Percentiles rank a stretch among this genome's conserved stretches.
Conservation (phyloP, 495 filamentous ascomycete species). For the Corynascus novoguineensis region DNA sequence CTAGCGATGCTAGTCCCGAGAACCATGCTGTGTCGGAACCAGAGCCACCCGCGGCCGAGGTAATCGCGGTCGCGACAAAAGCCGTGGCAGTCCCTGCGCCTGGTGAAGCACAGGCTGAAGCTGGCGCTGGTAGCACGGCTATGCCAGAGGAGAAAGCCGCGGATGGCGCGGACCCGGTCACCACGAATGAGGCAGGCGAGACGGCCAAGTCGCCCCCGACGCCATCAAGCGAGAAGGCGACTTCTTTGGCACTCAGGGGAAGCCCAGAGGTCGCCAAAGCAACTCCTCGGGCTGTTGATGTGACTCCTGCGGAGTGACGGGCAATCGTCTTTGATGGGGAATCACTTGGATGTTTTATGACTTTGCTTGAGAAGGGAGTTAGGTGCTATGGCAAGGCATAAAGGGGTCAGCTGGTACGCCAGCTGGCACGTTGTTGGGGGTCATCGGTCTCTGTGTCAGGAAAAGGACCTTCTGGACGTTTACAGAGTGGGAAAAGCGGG, state of each 20-base stretch:
- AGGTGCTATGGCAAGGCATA: constrained; percentile 5
- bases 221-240: constrained; percentile 29
- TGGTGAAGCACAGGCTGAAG: background rate
- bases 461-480: background rate
- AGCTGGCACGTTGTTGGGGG: too few relatives aligned
- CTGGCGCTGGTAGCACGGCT: background rate
- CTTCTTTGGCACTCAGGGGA: constrained; percentile 47
- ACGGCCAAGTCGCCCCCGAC: constrained; percentile 20
- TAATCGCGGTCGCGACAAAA: constrained; percentile 27
- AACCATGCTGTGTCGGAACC: constrained; percentile 15
- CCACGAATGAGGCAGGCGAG: constrained; percentile 1
- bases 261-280: constrained; percentile 47
- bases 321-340: background rate
- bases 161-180: constrained; percentile 2
- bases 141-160: background rate
- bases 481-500: constrained; percentile 1
- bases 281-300: constrained; percentile 29
- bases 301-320: constrained; percentile 24
- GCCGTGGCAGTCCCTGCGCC: background rate
- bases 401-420: constrained; percentile 1
- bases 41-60: constrained; percentile 25
- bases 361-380: constrained; percentile 16
- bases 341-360: background rate
- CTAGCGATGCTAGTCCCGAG: constrained; percentile 9
- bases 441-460: background rate